Evolutionary conservation across 108 stramenopile species (phyloP), one percentile per base, ranked within the genome.

Genomic region (Cyclotella cryptica): DNA sequence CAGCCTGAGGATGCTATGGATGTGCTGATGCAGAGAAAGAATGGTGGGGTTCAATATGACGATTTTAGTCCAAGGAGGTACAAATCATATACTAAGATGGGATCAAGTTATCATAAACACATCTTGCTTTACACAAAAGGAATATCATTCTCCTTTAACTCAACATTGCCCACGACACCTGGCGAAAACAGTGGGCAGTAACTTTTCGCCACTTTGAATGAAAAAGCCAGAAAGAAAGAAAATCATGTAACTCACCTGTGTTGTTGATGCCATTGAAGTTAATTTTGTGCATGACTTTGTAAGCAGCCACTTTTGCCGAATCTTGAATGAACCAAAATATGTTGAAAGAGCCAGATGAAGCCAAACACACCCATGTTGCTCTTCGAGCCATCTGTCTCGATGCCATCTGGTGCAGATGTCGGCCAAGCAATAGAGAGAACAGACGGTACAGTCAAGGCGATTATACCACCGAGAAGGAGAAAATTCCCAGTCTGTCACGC

Each of bases 311-410:
- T 55, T 87, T 84, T 42, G 80, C 66, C 0, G 59, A 44, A 57
- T 87, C 86, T 81, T 87, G 86, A 69, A 87, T 40, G 26, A 87
- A 69, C 79, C 79, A 87, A 39, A 74, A 87, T 17, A 87, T 14
- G 2, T 81, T 45, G 65, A 70, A 87, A 29, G 51, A 87, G 66
- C 86, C 86, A 87, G 11, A 87, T 78, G 71, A 87, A 87, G 21
- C 9, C 75, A 55, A 84, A 87, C 27, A 84, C 49, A 30, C 68
- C 75, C 59, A 81, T 72, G 72, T 87, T 77, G 60, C 29, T 67
- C 27, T 35, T 43, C 58, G 84, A 73, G 18, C 86, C 86, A 45
- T 84, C 79, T 29, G 75, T 69, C 39, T 59, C 35, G 62, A 87
- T 84, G 19, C 72, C 83, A 58, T 87, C 86, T 0, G 75, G 79